phyloP scores from a whole-genome alignment of 495 filamentous ascomycete species.

The Chaetomium tenue region DNA sequence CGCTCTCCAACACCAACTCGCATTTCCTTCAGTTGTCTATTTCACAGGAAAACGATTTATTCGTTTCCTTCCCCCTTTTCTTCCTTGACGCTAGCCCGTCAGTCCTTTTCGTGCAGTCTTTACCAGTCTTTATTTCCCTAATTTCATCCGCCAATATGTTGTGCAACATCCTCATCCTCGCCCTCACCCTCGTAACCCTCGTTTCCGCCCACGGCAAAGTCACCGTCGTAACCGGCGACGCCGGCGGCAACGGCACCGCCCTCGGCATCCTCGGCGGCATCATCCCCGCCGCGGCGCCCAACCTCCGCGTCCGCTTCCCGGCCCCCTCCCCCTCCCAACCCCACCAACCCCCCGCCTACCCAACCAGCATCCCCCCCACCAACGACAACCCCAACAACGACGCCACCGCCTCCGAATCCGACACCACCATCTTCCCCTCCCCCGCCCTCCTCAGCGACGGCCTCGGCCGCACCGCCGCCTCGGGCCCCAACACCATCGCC shows the following conservation, averaged over 20 bases:
- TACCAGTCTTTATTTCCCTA: not conserved
- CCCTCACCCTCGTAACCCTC: constrained; percentile 23
- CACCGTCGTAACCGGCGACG: constrained; percentile 28
- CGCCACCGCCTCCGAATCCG: constrained; percentile 21
- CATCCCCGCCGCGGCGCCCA: constrained; percentile 26
- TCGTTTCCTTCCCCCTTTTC: constrained; percentile 12
- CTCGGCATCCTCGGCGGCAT: constrained; percentile 31
- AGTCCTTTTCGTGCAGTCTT: not conserved
- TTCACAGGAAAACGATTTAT: constrained; percentile 10
- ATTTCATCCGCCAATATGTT: constrained; percentile 17
- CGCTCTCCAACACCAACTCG: constrained; percentile 5
- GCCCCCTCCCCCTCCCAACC: not conserved
- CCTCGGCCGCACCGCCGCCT: constrained; percentile 26
- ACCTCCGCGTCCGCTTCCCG: constrained; percentile 16
- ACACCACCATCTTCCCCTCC: constrained; percentile 32
- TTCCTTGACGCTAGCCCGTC: not conserved
- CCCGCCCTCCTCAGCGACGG: constrained; percentile 28
- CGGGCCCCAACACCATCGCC: constrained; percentile 27
- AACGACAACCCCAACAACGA: not conserved
- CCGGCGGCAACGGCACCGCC: constrained; percentile 33
- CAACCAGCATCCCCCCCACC: not conserved
- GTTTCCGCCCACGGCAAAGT: constrained; percentile 35
- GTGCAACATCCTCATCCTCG: constrained; percentile 19
- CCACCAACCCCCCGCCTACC: not conserved
- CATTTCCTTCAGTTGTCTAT: not conserved